These are phyloP conservation scores for Vitis hybrid DNA, from an alignment of 177 flowering plant genomes.

Conservation along the genomic window DNA sequence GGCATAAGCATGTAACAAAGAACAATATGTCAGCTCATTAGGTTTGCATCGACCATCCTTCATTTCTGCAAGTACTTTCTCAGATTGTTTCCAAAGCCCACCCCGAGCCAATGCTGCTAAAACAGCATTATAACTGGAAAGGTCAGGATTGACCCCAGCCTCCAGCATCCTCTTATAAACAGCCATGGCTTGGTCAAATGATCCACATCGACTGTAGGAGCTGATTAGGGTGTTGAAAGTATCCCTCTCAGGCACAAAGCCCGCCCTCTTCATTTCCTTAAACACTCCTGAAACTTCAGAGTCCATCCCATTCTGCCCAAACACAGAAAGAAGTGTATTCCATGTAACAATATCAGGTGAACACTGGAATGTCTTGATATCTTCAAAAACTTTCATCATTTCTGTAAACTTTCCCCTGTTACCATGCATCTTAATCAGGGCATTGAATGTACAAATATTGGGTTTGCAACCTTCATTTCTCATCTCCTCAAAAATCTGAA, in stretches of 20 bases:
- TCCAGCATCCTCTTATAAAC: conserved; percentile 70
- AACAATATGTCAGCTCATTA: conserved; percentile 69
- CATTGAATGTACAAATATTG: conserved; percentile 93
- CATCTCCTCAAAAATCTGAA: conserved; percentile 78
- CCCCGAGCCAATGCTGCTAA: conserved; percentile 87
- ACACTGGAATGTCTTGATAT: conserved; percentile 54
- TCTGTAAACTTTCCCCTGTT: conserved; percentile 69
- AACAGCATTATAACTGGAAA: conserved; percentile 89
- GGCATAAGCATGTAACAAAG: conserved; percentile 86
- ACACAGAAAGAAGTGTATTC: conserved; percentile 84
- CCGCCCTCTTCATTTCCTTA: conserved; percentile 91
- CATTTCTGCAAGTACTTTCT: conserved; percentile 83
- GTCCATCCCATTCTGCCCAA: conserved; percentile 91
- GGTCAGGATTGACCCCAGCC: conserved; percentile 71
- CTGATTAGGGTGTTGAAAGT: conserved; percentile 89
- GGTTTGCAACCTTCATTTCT: conserved; percentile 68
- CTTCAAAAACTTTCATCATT: conserved; percentile 85
- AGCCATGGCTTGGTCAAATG: conserved; percentile 74
- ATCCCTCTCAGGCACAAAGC: conserved; percentile 90
- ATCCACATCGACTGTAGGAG: conserved; percentile 84
- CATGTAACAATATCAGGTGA: conserved; percentile 87
- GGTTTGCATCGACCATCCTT: conserved; percentile 68
- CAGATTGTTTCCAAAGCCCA: conserved; percentile 87
- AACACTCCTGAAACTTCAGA: conserved; percentile 81
- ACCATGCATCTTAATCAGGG: conserved; percentile 88